Base-by-base conservation (phyloP, 108 stramenopile genomes). In the Aureococcus anophagefferens region DNA sequence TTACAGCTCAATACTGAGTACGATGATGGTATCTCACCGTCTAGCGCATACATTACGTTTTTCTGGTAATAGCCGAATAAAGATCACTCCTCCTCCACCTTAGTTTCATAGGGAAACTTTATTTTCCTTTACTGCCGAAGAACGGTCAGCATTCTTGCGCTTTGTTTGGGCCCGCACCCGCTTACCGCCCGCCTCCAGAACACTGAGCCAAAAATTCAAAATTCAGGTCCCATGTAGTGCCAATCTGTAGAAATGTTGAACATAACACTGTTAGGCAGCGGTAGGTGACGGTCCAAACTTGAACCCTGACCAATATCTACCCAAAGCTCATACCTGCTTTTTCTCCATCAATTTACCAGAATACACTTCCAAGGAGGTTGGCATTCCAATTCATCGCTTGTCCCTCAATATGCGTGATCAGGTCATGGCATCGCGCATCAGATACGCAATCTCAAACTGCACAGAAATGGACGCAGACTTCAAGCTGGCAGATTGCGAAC, bases 251-350 rank as follows among this genome's bases (percentile, higher is more conserved):
- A n/a, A n/a, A n/a, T n/a, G n/a, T n/a, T n/a, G n/a, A n/a, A n/a
- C n/a, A n/a, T n/a, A n/a, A n/a, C n/a, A n/a, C n/a, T n/a, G n/a
- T n/a, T n/a, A 80, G 75, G 65, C 74, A 79, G 65, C 70, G 65
- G 37, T 40, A 4, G n/a, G 68, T 67, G 46, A 64, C 82, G 30
- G 76, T 68, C 40, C 44, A 70, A 31, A 78, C 35, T 74, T 81
- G 35, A 71, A 85, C 51, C 87, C 85, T 16, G 94, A 95, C 70
- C 67, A 81, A 11, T 90, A 89, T 51, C 84, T 98, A 21, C 96
- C 96, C 13, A 92, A 90, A 51, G 94, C 95, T 21, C 94, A 94
- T 59, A 98, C 98, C 0, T 98, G 98, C 70, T 98, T 98, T 85
- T 97, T 97, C 80, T 91, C 93, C 34, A 78, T 98, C 64, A 87